These are phyloP conservation scores for Phyllostachys edulis DNA, from an alignment of 176 grass and related monocot genomes.

Conservation along the genomic window DNA sequence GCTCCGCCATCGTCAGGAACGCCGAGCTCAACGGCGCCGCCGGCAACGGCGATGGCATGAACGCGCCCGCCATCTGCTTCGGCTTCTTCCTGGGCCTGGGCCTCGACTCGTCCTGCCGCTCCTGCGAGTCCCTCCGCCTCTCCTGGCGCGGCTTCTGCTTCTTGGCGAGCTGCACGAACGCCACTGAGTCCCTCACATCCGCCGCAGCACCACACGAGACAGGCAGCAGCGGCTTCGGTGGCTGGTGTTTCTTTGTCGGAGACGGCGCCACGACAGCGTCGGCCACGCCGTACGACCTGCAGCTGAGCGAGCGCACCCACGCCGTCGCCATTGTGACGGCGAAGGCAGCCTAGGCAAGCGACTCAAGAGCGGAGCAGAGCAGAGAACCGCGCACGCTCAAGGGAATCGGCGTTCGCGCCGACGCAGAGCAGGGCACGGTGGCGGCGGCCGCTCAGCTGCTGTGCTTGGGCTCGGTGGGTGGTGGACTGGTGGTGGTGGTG, in stretches of 20 bases:
- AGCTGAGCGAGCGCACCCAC: constrained; percentile 73
- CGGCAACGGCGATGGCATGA: constrained; percentile 33
- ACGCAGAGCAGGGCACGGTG: background rate
- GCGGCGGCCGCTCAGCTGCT: background rate
- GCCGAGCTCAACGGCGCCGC: background rate
- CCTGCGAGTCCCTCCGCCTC: constrained; percentile 1
- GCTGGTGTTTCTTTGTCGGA: constrained; percentile 9
- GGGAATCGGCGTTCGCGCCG: background rate
- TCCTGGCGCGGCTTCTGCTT: constrained; percentile 32
- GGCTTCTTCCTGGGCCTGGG: constrained; percentile 56
- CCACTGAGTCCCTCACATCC: constrained; percentile 45
- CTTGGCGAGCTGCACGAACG: constrained; percentile 15
- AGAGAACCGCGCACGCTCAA: background rate
- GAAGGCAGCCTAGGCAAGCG: background rate
- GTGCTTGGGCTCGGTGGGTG: constrained; percentile 12
- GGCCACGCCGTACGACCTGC: constrained; percentile 56
- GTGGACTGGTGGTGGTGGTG: constrained; percentile 24
- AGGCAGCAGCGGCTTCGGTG: constrained; percentile 14
- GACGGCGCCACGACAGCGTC: constrained; percentile 43
- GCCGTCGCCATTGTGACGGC: constrained; percentile 58
- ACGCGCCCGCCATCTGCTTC: constrained; percentile 33
- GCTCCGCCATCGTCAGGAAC: constrained; percentile 56
- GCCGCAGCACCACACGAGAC: constrained; percentile 33
- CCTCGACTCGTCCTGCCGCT: background rate
- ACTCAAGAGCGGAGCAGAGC: background rate